A percentile compares a stretch with the other conserved stretches of the same genome.
Evolutionary conservation across 306 rosid genomes (phyloP).

Genomic region (Oxytropis ochrocephala): DNA sequence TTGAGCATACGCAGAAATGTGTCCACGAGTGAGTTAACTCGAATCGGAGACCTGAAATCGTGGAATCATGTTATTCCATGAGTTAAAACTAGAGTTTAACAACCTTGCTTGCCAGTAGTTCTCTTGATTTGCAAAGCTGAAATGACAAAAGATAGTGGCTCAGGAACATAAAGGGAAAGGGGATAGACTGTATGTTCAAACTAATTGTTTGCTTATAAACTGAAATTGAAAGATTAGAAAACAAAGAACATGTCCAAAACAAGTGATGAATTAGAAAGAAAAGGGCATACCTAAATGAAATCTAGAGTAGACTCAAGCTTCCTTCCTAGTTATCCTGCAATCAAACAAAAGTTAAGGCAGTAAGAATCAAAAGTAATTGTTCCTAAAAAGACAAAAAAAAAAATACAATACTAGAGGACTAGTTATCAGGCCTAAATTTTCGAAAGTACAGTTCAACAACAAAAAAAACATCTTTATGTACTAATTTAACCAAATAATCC

Average conservation of each 20-base stretch:
- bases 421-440: not conserved
- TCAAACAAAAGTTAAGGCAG: not conserved
- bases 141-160: conserved; percentile 2
- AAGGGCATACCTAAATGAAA: conserved; percentile 30
- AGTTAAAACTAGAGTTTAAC: too few relatives aligned
- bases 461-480: not conserved
- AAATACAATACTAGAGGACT: not conserved
- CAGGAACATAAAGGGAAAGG: not conserved
- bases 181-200: not conserved
- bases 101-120: not conserved
- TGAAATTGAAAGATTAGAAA: not conserved
- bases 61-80: too few relatives aligned
- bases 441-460: not conserved
- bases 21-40: too few relatives aligned
- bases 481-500: not conserved
- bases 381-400: not conserved
- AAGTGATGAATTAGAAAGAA: conserved; percentile 1
- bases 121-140: conserved; percentile 24
- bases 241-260: not conserved
- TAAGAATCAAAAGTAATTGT: not conserved
- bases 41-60: too few relatives aligned
- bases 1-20: too few relatives aligned
- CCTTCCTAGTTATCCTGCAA: conserved; percentile 87
- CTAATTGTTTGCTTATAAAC: not conserved
- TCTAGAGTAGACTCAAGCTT: conserved; percentile 48